A percentile compares a stretch with the other conserved stretches of the same genome.
phyloP scores from a whole-genome alignment of 495 filamentous ascomycete genomes.

The Pseudoneurospora amorphoporcata region DNA sequence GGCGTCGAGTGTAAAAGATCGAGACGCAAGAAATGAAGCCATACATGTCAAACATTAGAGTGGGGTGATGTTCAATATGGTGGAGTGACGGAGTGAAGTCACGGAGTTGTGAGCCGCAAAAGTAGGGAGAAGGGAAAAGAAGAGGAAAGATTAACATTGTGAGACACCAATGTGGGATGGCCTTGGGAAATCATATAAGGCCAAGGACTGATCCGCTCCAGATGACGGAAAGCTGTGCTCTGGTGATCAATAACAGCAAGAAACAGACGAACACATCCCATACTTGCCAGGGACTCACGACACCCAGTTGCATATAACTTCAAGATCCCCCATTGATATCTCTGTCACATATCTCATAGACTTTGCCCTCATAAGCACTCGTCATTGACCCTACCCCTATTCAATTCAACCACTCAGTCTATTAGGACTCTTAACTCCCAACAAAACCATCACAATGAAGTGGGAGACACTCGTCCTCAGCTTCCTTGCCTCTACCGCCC shows the following conservation, averaged over 20 bases:
- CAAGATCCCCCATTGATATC: neutral
- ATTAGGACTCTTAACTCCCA: neutral
- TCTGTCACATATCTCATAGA: neutral
- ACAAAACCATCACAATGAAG: slow-evolving; percentile 11
- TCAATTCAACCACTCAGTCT: neutral
- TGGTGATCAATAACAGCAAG: neutral
- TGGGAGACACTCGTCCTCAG: slow-evolving; percentile 4
- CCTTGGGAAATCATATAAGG: neutral
- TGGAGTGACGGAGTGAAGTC: neutral
- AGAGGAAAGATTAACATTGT: neutral
- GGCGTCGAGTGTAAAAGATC: neutral
- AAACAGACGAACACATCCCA: neutral
- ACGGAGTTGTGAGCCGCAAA: neutral
- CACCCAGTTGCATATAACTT: neutral
- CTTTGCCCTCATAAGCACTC: neutral
- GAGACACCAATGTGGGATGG: neutral
- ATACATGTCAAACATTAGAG: neutral
- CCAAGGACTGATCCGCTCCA: neutral
- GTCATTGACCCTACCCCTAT: neutral
- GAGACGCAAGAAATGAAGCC: neutral
- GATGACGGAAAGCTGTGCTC: neutral
- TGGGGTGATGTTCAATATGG: neutral
- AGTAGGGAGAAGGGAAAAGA: neutral
- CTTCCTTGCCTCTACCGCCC: slow-evolving; percentile 8
- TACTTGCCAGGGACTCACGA: neutral